phyloP scores from a whole-genome alignment of 1,139 yeast genomes.

The Yamadazyma buinensis region DNA sequence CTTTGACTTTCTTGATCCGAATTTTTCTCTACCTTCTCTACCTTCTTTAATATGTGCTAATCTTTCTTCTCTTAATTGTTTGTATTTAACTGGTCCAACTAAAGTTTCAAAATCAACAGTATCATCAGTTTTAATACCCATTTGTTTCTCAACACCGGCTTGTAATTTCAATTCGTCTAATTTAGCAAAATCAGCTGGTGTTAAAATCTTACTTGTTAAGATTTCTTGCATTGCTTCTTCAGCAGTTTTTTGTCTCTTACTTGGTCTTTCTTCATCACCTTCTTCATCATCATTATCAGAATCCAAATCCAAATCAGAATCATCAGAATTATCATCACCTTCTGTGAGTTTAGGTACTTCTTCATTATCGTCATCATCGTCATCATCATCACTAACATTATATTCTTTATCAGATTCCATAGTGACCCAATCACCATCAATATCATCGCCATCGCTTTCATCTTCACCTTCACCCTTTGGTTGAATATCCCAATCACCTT shows the following conservation, averaged over 20 bases:
- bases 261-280: conserved; percentile 18
- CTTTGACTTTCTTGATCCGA: conserved; percentile 83
- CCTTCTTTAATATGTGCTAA: conserved; percentile 86
- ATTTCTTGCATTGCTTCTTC: conserved; percentile 56
- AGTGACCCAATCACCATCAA: conserved; percentile 61
- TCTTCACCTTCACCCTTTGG: conserved; percentile 48
- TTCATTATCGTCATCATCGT: too few species aligned
- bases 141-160: conserved; percentile 76
- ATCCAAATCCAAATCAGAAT: conserved; percentile 38
- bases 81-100: conserved; percentile 82
- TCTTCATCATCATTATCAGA: conserved; percentile 17
- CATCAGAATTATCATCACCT: conserved; percentile 40
- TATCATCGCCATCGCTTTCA: conserved; percentile 38
- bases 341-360: conserved; percentile 16
- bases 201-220: conserved; percentile 72
- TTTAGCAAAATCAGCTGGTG: conserved; percentile 97
- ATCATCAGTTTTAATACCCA: conserved; percentile 74
- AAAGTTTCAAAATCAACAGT: conserved; percentile 74
- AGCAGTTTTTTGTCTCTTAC: conserved; percentile 25
- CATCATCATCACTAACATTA: conserved; percentile 49
- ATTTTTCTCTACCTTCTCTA: conserved; percentile 86
- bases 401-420: conserved; percentile 59
- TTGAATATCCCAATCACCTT: conserved; percentile 42
- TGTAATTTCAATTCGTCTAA: conserved; percentile 78
- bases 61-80: conserved; percentile 86